Evolutionary conservation across 495 filamentous ascomycete species (phyloP), one percentile per base, ranked within the genome.

Genomic region (Neurospora sp.): DNA sequence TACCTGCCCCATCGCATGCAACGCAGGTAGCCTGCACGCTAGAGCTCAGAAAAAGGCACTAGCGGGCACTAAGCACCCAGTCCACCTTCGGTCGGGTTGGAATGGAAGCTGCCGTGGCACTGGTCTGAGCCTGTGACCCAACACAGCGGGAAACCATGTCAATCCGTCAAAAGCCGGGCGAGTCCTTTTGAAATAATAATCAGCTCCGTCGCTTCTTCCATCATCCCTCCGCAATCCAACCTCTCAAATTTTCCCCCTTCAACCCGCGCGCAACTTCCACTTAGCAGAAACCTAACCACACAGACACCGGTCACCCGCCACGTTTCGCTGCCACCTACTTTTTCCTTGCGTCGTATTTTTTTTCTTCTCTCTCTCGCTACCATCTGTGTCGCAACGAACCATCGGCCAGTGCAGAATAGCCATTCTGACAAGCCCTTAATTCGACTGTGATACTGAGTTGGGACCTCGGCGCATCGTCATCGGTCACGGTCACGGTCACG

Each of bases 91-190:
- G 53, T 65, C 53, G 53, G 53, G 53, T 65, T 65, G 53, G 53
- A 65, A 65, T 65, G 53, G 53, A 65, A 65, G 53, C 27, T 65
- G 53, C 53, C 53, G 53, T 61, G 53, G 27, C 53, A 61, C 53
- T 61, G 53, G 53, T 35, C 61, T 68, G 74, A 59, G 75, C 76
- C 77, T 78, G 77, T 76, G 75, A 78, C 78, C 77, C 74, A 77
- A 73, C 75, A 35, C 53, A 71, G 41, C 72, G 61, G 20, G 59
- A 16, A 41, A 38, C 44, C 41, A 53, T 73, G 74, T 72, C 73
- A 65, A 78, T 75, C 77, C 78, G 73, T 78, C 78, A 79, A 75
- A 77, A 79, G 72, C 78, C 72, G 59, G 73, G 16, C 68, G 73
- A 70, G 72, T 70, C 69, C 72, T 69, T 48, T 72, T 72, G 70